Percentiles rank a stretch among this genome's conserved stretches.
Evolutionary conservation across 2,329 filamentous ascomycete species (phyloP).

Genomic region (Ascochyta lentis): DNA sequence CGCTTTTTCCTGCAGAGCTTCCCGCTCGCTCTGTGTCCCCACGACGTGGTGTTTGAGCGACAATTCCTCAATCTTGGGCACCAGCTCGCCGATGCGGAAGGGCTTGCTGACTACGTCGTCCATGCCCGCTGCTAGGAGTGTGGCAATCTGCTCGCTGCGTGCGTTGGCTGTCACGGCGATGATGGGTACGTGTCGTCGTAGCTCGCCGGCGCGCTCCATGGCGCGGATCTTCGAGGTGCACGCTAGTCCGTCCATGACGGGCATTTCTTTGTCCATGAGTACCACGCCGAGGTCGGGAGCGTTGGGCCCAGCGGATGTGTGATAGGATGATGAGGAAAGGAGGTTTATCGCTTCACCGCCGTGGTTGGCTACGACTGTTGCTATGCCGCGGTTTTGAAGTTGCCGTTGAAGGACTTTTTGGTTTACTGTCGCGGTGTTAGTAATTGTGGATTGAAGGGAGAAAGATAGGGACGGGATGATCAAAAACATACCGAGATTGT

Average conservation of each 20-base stretch:
- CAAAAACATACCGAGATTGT: constrained; percentile 42
- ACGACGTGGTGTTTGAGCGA: constrained; percentile 19
- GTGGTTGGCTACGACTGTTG: constrained; percentile 57
- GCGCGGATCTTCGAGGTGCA: constrained; percentile 48
- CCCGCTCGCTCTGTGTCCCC: constrained; percentile 21
- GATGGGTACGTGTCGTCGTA: constrained; percentile 49
- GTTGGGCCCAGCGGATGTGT: constrained; percentile 38
- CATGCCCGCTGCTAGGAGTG: constrained; percentile 49
- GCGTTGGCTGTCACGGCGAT: constrained; percentile 53
- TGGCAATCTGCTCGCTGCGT: constrained; percentile 49
- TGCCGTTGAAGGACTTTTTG: constrained; percentile 59
- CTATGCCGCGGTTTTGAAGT: constrained; percentile 56
- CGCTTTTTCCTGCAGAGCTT: constrained; percentile 3
- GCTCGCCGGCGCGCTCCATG: constrained; percentile 43
- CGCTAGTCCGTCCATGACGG: constrained; percentile 51
- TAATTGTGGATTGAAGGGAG: not conserved
- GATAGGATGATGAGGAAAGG: constrained; percentile 53
- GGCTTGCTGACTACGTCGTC: constrained; percentile 60
- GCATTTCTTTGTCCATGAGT: constrained; percentile 52
- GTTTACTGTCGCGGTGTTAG: constrained; percentile 50
- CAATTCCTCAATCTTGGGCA: constrained; percentile 60
- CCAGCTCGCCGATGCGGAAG: constrained; percentile 58
- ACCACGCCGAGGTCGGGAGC: constrained; percentile 43
- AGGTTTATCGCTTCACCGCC: constrained; percentile 57
- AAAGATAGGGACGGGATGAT: too few species aligned